phyloP scores from a whole-genome alignment of 805 yeast genomes.

The Pichia scutulata region DNA sequence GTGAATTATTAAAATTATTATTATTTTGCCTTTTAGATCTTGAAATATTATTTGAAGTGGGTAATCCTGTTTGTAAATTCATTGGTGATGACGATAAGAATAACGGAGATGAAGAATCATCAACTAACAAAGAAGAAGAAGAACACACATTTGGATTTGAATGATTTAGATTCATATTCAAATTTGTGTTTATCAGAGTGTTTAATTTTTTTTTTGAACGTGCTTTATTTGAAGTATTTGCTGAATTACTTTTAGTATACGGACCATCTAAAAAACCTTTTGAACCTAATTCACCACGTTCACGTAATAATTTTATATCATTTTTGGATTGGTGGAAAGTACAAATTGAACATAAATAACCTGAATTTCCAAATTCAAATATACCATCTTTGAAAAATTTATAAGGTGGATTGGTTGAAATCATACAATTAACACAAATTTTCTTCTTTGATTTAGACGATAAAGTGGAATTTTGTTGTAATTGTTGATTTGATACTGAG shows the following conservation, averaged over 20 bases:
- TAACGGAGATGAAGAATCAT: conserved; percentile 9
- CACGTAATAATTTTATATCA: conserved; percentile 21
- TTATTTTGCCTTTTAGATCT: not conserved
- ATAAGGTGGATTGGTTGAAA: conserved; percentile 25
- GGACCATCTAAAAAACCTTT: conserved; percentile 29
- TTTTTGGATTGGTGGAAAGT: conserved; percentile 18
- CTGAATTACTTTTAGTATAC: conserved; percentile 12
- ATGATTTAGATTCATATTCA: not conserved
- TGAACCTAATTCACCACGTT: conserved; percentile 27
- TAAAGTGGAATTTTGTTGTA: conserved; percentile 11
- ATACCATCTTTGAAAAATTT: conserved; percentile 28
- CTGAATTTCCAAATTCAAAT: conserved; percentile 29
- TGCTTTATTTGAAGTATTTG: not conserved
- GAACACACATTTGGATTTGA: not conserved
- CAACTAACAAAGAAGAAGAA: not conserved
- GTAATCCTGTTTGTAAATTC: conserved; percentile 4
- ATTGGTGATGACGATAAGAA: conserved; percentile 5
- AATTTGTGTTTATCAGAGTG: not conserved
- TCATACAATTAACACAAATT: conserved; percentile 28
- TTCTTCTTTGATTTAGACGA: conserved; percentile 10
- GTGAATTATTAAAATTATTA: not conserved
- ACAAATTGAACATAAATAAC: conserved; percentile 26
- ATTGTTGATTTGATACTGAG: conserved; percentile 10
- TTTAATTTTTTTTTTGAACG: conserved; percentile 1
- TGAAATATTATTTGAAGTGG: not conserved